These are phyloP conservation scores for Drechslera avenae DNA, from an alignment of 2,329 filamentous ascomycete species.

Conservation along the genomic window DNA sequence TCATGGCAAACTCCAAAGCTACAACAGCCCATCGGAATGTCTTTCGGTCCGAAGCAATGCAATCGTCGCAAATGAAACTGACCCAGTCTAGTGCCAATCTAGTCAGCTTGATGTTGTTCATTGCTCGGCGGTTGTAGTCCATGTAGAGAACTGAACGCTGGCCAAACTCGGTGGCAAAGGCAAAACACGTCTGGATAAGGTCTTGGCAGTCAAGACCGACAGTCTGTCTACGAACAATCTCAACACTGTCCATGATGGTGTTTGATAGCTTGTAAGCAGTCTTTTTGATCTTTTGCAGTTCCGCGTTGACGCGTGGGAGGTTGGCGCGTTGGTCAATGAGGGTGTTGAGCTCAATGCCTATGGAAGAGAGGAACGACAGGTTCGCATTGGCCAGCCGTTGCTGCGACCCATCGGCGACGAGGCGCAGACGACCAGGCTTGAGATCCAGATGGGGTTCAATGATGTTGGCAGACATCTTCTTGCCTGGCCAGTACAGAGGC, in stretches of 20 bases:
- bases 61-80: constrained; percentile 97
- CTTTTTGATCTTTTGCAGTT: constrained; percentile 91
- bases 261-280: constrained; percentile 96
- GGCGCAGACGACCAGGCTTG: constrained; percentile 80
- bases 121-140: constrained; percentile 91
- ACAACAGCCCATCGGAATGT: constrained; percentile 98
- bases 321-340: constrained; percentile 93
- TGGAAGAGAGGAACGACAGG: constrained; percentile 74
- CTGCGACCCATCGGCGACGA: constrained; percentile 87
- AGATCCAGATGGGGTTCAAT: constrained; percentile 82
- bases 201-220: constrained; percentile 87
- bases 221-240: constrained; percentile 87
- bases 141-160: constrained; percentile 93
- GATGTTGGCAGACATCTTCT: constrained; percentile 71
- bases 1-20: constrained; percentile 94
- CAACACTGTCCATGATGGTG: constrained; percentile 98
- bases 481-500: constrained; percentile 79
- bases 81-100: constrained; percentile 96
- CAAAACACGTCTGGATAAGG: constrained; percentile 95
- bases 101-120: constrained; percentile 96
- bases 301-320: constrained; percentile 85
- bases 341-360: constrained; percentile 83
- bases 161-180: constrained; percentile 98
- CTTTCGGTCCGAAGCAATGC: constrained; percentile 88
- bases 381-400: constrained; percentile 79